Base-by-base conservation (phyloP, 2,329 filamentous ascomycete species). In the Cladophialophora carrionii region DNA sequence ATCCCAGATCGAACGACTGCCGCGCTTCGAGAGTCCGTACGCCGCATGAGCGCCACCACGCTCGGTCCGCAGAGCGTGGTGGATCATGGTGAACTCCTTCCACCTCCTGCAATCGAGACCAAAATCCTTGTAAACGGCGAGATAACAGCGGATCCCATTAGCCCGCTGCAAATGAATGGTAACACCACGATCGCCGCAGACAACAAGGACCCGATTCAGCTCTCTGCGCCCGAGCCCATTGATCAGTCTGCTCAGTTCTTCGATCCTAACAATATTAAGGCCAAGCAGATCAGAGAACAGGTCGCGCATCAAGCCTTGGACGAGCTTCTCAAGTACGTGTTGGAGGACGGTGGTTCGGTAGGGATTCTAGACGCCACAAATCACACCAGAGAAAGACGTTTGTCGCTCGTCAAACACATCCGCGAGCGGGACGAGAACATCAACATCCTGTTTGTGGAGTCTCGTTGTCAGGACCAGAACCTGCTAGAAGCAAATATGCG, bases 331-430 rank as follows among this genome's bases (percentile, higher is more conserved):
- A 90, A 96, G 72, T 99, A 96, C 76, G 87, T 99, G 10, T 82
- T 98, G 37, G 83, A 88, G 26, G 84, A 88, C 61, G 91, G 90
- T 31, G 95, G 95, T 54, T 91, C 92, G 32, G 91, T 98, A 9
- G 95, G 95, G 43, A 98, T 99, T 68, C 86, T 99, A 12, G 95
- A 99, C 78, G 95, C 95, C 7, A 99, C 95, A 7, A 99, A 99
- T 80, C 97, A 93, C 80, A 99, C 95, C 0, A 84, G 96, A 57
- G 86, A 91, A 68, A 89, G 95, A 43, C 87, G 95, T 57, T 88
- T 94, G 77, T 84, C 90, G 29, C 85, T 99, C 62, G 92, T 96
- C 73, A 86, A 94, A 66, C 90, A 87, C 71, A 91, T 98, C 73
- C 90, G 91, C 72, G 81, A 88, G 59, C 86, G 91, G 59, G 92